Base-by-base conservation (phyloP, 164 flowering plant genomes). In the Chloranthus sessilifolius region DNA sequence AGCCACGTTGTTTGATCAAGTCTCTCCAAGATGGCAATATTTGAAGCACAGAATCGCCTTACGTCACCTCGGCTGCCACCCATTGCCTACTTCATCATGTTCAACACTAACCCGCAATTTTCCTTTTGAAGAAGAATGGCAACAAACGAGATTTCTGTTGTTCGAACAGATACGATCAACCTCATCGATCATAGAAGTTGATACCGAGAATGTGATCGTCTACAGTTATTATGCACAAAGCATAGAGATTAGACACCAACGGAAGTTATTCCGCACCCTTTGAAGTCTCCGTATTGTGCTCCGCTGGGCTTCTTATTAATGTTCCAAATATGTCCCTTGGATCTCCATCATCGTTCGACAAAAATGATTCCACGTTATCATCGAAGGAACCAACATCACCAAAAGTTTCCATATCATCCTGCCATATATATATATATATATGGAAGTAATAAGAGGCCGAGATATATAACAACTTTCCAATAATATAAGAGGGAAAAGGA, bases 391-490 rank as follows among this genome's bases (percentile, higher is more conserved):
- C 90, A 55, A 83, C 74, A 68, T 83, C 95, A 55, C 78, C 89
- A 62, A 87, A 80, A 56, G 67, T 82, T 43, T 89, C 92, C 44
- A 89, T 69, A 59, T 89, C 95, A 30, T 89, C 97, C 97, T 89
- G 82, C 62, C 67, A 22, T 31, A 51, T 33, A 16, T n/a, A n/a
- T n/a, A n/a, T n/a, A n/a, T n/a, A n/a, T n/a, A n/a, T n/a, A n/a
- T n/a, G 47, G 38, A 59, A 28, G 34, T 35, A 6, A 17, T 47
- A n/a, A 48, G 26, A 50, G 60, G 8, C 20, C 2, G 0, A 35
- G 7, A 34, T 35, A 45, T 37, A 59, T n/a, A n/a, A n/a, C n/a
- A n/a, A n/a, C n/a, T n/a, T n/a, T n/a, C n/a, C n/a, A n/a, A n/a
- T n/a, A n/a, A n/a, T n/a, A n/a, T n/a, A n/a, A n/a, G n/a, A n/a